Conservation (phyloP, 345 rosid species). For the Gossypium longicalyx region DNA sequence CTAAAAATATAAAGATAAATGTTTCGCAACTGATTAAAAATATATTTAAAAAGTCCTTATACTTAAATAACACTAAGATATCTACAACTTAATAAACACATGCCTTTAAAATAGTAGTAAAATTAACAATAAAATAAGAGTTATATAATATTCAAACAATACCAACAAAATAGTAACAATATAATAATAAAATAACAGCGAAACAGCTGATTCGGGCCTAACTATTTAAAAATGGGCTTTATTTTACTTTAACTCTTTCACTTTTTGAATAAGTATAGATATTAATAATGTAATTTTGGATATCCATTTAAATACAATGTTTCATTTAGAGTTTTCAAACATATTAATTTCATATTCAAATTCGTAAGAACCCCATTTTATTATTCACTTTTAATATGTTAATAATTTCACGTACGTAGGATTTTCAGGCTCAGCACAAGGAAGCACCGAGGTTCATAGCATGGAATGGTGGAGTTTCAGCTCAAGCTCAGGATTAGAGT, state of each 20-base stretch:
- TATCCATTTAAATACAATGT: slow-evolving; percentile 83
- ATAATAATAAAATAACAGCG: too few relatives aligned
- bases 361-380: slow-evolving; percentile 60
- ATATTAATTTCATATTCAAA: slow-evolving; percentile 78
- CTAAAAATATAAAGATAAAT: too few relatives aligned
- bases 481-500: slow-evolving; percentile 45
- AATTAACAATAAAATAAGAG: too few relatives aligned
- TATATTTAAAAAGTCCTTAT: too few relatives aligned
- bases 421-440: slow-evolving; percentile 95
- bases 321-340: slow-evolving; percentile 30
- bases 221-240: slow-evolving; percentile 51
- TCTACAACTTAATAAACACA: too few relatives aligned
- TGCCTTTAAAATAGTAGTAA: too few relatives aligned
- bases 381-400: slow-evolving; percentile 55
- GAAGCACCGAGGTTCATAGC: slow-evolving; percentile 92
- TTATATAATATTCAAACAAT: too few relatives aligned
- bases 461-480: slow-evolving; percentile 96
- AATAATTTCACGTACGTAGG: slow-evolving; percentile 89
- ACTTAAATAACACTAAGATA: too few relatives aligned
- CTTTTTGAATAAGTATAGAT: accelerated
- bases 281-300: slow-evolving; percentile 16
- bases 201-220: too few relatives aligned
- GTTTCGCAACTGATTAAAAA: too few relatives aligned
- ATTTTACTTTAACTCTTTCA: too few relatives aligned
- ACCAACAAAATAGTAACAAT: too few relatives aligned